Evolutionary conservation across 23 red algal genomes (phyloP), one percentile per base, ranked within the genome.

Genomic region (Chondrus crispus): DNA sequence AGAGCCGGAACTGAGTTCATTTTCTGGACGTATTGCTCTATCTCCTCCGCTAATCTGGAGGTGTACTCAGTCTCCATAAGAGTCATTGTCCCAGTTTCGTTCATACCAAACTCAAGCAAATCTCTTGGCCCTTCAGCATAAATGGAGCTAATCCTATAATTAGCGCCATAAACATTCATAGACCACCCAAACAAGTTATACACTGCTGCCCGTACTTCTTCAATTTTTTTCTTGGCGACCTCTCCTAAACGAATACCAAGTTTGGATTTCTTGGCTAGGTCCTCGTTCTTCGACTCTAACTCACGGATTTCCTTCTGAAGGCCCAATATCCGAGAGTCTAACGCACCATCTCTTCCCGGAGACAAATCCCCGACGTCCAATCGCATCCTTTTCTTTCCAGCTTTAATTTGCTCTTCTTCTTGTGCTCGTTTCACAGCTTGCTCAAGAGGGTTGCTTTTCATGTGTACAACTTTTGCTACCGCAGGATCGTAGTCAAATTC

Each of bases 161-260:
- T 84, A 38, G 96, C 75, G 3, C 96, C 96, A 55, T 51, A 52
- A 9, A 98, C 81, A 39, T 84, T 84, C 76, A 98, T 91, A 14
- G 89, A 74, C 96, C 96, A 98, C 36, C 96, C 96, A 88, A 98
- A 95, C 19, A 98, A 55, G 50, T 91, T 77, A 68, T 95, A 98
- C 20, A 92, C 84, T 19, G 96, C 90, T 39, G 62, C 41, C n/a
- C 91, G 92, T 24, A 98, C 88, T 69, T 98, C 92, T 46, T 87
- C 85, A 63, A 98, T 98, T 73, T 95, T 95, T 50, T 88, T 74
- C 74, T 88, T 91, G 14, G 96, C 96, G 28, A 95, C 87, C 63
- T 98, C 87, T 66, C 83, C 87, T 8, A 88, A 95, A 30, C 96
- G 68, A 45, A 93, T 64, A 37, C 88, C 96, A 11, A 95, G 46